Conservation (phyloP, 1,139 yeast species). For the Debaryomyces nepalensis region DNA sequence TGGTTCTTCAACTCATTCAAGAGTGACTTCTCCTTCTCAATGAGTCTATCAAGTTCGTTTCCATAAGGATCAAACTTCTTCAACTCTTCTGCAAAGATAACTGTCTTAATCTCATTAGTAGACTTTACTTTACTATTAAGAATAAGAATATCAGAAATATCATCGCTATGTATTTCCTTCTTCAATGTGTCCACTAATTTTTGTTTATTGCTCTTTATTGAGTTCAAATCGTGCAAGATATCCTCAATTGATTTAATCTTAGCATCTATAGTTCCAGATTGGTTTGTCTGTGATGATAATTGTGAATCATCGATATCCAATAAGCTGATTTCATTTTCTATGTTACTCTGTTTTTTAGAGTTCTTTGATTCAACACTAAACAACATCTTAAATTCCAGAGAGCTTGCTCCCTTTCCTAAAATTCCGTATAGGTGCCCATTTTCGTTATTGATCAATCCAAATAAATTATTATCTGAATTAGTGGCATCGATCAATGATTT, state of each 20-base stretch:
- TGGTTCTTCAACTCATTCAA: conserved; percentile 59
- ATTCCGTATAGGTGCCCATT: conserved; percentile 31
- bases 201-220: conserved; percentile 60
- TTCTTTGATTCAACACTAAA: conserved; percentile 22
- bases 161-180: conserved; percentile 76
- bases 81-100: conserved; percentile 73
- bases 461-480: conserved; percentile 63
- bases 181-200: conserved; percentile 69
- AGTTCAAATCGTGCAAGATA: conserved; percentile 46
- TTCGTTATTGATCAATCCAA: conserved; percentile 36
- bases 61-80: conserved; percentile 76
- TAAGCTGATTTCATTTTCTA: conserved; percentile 48
- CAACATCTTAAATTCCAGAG: conserved; percentile 36
- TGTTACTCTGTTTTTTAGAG: conserved; percentile 19
- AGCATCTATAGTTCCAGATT: conserved; percentile 28
- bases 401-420: conserved; percentile 40
- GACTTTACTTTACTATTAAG: conserved; percentile 63
- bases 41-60: conserved; percentile 68
- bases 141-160: conserved; percentile 77
- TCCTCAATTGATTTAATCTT: conserved; percentile 52
- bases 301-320: conserved; percentile 63
- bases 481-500: conserved; percentile 72
- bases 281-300: conserved; percentile 23
- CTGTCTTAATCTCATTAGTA: conserved; percentile 59
- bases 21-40: conserved; percentile 62